Evolutionary conservation across 495 filamentous ascomycete species (phyloP), one percentile per base, ranked within the genome.

Genomic region (Cladorrhinum samala): DNA sequence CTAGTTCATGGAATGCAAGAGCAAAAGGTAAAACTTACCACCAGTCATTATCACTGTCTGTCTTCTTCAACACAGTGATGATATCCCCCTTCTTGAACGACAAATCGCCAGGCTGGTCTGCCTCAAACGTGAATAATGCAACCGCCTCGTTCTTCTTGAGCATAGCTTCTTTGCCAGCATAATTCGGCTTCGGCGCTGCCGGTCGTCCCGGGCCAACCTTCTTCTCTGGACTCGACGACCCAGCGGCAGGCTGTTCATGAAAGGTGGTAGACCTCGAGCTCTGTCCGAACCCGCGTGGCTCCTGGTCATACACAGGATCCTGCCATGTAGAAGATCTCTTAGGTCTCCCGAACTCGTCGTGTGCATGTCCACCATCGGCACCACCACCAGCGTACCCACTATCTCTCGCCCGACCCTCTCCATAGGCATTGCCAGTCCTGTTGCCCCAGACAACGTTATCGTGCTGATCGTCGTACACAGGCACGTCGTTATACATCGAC

Each of bases 71-170:
- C 51, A 98, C 93, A n/a, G 91, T 96, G 57, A 98, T 96, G 46
- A 97, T 72, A 30, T 98, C 93, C 17, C 93, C 93, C 75, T 98
- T 97, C 76, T 94, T 95, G 76, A 97, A 97, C 0, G 84, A 87
- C 53, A 98, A 69, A 66, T 98, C 93, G 19, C 93, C 93, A 0
- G 87, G 82, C 62, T 98, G 91, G 62, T 96, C 91, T 2, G 89
- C 83, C 56, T 96, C 91, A 67, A 97, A 98, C 2, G 87, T 91
- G 61, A 86, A 97, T 50, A 96, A 73, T 1, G 93, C 93, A 42
- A 95, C 72, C 0, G 88, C 94, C 69, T 98, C 88, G 59, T 95
- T 88, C 56, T 83, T 80, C 49, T 85, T 86, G 62, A 91, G 57
- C 36, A 77, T 67, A 0, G 81, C 80, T 54, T 84, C 83, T 64